These are phyloP conservation scores for Stylonectria norvegica DNA, from an alignment of 2,329 filamentous ascomycete species.

Conservation along the genomic window DNA sequence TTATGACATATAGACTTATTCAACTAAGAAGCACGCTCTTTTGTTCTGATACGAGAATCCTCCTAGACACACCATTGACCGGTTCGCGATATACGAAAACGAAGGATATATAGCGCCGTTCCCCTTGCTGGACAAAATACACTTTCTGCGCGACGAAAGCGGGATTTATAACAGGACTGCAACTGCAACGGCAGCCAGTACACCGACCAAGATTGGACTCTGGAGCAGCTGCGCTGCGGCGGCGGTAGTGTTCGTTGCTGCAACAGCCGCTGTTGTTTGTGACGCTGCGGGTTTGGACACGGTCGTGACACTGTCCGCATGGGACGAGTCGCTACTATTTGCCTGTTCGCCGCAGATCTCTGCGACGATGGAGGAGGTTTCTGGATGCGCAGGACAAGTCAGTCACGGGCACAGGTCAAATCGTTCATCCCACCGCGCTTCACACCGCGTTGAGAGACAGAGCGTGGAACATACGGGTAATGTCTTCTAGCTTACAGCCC, in stretches of 20 bases:
- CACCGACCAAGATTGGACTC: constrained; percentile 9
- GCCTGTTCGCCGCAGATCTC: constrained; percentile 7
- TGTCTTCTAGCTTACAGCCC: constrained; percentile 34
- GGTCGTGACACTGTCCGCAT: background rate
- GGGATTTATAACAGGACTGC: constrained; percentile 3
- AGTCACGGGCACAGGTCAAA: background rate
- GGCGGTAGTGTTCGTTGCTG: constrained; percentile 3
- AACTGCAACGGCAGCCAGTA: constrained; percentile 4
- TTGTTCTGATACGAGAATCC: constrained; percentile 4
- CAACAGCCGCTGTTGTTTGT: constrained; percentile 1
- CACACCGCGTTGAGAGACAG: too few relatives aligned
- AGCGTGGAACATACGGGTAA: constrained; percentile 30
- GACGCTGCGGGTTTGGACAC: constrained; percentile 1
- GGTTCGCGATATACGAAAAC: constrained; percentile 2
- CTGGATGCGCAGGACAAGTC: background rate
- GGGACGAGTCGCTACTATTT: background rate
- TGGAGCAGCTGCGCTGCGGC: constrained; percentile 2
- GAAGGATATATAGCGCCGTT: too few relatives aligned
- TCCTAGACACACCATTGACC: background rate
- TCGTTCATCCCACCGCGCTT: too few relatives aligned
- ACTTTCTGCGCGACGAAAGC: background rate
- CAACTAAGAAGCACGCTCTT: background rate
- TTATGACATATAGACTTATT: constrained; percentile 6
- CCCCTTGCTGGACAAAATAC: background rate
- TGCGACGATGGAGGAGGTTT: constrained; percentile 5